Evolutionary conservation across 1,139 yeast genomes (phyloP).

Genomic region (Geotrichum macrosporum): DNA sequence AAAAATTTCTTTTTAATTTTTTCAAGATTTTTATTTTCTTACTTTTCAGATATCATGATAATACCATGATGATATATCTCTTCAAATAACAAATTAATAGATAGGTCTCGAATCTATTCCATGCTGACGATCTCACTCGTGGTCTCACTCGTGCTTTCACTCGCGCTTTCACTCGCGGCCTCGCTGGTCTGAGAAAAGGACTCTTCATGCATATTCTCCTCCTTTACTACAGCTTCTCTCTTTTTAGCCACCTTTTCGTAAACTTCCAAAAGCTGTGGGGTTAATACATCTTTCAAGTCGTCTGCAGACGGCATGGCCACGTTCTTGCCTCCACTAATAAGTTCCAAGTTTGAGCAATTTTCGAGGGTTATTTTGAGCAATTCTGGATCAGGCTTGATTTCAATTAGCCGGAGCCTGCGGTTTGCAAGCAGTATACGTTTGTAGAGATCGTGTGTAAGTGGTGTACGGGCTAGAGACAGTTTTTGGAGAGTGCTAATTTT

Average conservation of each 20-base stretch:
- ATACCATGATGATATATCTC: too few relatives aligned
- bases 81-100: too few relatives aligned
- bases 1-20: too few relatives aligned
- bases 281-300: slow-evolving; percentile 3
- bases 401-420: slow-evolving; percentile 9
- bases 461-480: slow-evolving; percentile 12
- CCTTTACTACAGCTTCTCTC: too few relatives aligned
- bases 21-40: too few relatives aligned
- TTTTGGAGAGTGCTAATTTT: slow-evolving; percentile 11
- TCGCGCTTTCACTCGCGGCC: too few relatives aligned
- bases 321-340: slow-evolving; percentile 8
- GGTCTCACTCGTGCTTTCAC: too few relatives aligned
- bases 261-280: slow-evolving; percentile 2
- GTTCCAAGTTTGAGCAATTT: slow-evolving; percentile 3
- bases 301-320: slow-evolving; percentile 8
- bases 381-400: slow-evolving; percentile 5
- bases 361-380: slow-evolving; percentile 5
- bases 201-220: too few relatives aligned
- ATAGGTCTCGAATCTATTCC: too few relatives aligned
- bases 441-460: slow-evolving; percentile 2
- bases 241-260: slow-evolving; percentile 1
- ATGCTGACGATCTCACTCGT: too few relatives aligned
- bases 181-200: too few relatives aligned
- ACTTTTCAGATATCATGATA: too few relatives aligned
- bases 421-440: slow-evolving; percentile 7